Evolutionary conservation across 345 rosid species (phyloP).

Genomic region (Ceriops decandra): DNA sequence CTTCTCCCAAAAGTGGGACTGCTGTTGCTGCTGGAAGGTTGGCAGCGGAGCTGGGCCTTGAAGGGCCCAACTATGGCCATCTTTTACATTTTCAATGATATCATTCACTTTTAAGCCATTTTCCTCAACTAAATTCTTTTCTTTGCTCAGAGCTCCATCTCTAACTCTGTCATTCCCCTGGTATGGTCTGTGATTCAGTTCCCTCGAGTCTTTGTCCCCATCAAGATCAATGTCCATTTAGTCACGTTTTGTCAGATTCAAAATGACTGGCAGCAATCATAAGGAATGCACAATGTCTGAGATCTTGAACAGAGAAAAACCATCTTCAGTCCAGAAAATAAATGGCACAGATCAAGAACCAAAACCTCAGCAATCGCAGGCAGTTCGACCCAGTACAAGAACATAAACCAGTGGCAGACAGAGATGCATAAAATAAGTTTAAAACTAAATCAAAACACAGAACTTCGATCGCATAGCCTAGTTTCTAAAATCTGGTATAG

Average conservation of each 20-base stretch:
- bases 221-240: conserved; percentile 50
- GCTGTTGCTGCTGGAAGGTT: conserved; percentile 38
- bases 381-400: conserved; percentile 23
- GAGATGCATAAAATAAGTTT: conserved; percentile 7
- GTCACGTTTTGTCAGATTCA: conserved; percentile 38
- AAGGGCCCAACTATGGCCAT: conserved; percentile 30
- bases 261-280: conserved; percentile 19
- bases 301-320: conserved; percentile 12
- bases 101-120: conserved; percentile 30
- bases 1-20: conserved; percentile 41
- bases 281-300: conserved; percentile 19
- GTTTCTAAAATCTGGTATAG: background rate
- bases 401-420: conserved; percentile 11
- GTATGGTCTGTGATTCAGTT: conserved; percentile 26
- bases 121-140: conserved; percentile 23
- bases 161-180: conserved; percentile 28
- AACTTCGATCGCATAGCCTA: background rate
- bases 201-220: conserved; percentile 32
- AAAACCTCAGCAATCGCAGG: conserved; percentile 22
- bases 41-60: conserved; percentile 37
- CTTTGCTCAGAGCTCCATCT: conserved; percentile 28
- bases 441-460: conserved; percentile 8
- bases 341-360: conserved; percentile 32
- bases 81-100: conserved; percentile 33
- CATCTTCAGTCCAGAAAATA: conserved; percentile 27